These are phyloP conservation scores for Cicer arietinum DNA, from an alignment of 306 rosid genomes.

Conservation along the genomic window DNA sequence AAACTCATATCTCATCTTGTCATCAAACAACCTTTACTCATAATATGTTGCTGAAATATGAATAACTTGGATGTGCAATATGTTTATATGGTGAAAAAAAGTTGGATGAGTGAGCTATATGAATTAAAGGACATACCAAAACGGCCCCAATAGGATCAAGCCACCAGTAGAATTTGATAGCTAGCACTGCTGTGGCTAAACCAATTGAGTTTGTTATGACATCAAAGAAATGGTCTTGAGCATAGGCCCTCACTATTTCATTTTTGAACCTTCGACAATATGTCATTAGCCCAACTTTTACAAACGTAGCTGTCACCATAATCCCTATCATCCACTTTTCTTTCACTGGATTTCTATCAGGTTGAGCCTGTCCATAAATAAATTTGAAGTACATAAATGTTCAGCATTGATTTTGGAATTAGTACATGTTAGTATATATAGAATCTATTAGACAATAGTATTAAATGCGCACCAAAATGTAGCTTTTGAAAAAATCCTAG, in stretches of 20 bases:
- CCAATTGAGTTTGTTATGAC: conserved; percentile 87
- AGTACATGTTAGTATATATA: not conserved
- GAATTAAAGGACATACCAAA: conserved; percentile 50
- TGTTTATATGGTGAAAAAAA: not conserved
- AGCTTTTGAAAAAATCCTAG: too few relatives aligned
- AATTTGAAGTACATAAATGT: not conserved
- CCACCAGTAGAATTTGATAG: conserved; percentile 91
- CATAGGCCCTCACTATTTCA: conserved; percentile 83
- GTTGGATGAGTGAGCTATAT: not conserved
- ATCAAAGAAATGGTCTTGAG: conserved; percentile 92
- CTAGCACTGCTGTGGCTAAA: conserved; percentile 72
- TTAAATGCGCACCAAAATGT: not conserved
- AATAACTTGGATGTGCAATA: not conserved
- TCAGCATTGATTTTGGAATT: not conserved
- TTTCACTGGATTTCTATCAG: conserved; percentile 66
- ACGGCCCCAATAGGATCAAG: conserved; percentile 87
- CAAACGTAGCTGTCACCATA: conserved; percentile 71
- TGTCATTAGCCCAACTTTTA: conserved; percentile 63
- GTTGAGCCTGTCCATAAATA: conserved; percentile 59
- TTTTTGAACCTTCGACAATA: conserved; percentile 84
- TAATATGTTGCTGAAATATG: too few relatives aligned
- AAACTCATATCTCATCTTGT: too few relatives aligned
- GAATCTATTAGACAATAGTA: not conserved
- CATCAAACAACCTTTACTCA: not conserved
- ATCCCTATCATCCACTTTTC: conserved; percentile 93